Evolutionary conservation across 768 basidiomycete genomes (phyloP), one percentile per base, ranked within the genome.

Genomic region (Antrodiella citrinella): DNA sequence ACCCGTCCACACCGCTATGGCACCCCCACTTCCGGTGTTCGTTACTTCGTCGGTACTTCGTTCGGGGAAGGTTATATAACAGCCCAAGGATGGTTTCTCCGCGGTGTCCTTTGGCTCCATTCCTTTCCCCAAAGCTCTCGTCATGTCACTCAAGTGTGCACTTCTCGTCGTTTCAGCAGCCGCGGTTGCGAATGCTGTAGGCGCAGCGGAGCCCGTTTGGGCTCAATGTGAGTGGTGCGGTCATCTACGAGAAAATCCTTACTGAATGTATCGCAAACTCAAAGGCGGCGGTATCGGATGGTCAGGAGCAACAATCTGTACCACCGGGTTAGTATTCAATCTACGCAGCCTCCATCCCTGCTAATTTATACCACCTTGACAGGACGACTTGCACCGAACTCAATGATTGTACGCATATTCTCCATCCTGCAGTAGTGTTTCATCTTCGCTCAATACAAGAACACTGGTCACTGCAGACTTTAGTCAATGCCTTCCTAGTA

Each of bases 231-330:
- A 26, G 40, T 39, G 10, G 15, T 48, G 41, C 44, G 3, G 18
- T 23, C 13, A 15, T 30, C 11, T n/a, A 20, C 15, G 11, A n/a
- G n/a, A n/a, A 19, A 13, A 11, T 13, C 15, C 21, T 22, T 40
- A 11, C 9, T 3, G 21, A 4, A 9, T 23, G 35, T 12, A 19
- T 13, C 11, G 15, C 24, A 19, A 38, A 5, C 22, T 38, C 39
- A 21, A 21, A 56, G 54, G 62, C 45, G 62, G 62, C n/a, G 62
- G 59, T 5, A 66, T 57, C 41, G 64, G 65, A 15, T 75, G 71
- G 70, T 66, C 70, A 4, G 74, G 75, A 43, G 21, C 65, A 18
- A 73, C 71, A 4, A 65, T 67, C 10, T 76, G 76, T 41, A 67
- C 66, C 40, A 49, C 69, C 22, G 69, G 72, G 69, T 74, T 55